Evolutionary conservation across 169 alveolate genomes (phyloP), one percentile per base, ranked within the genome.

Genomic region (Plasmodium ovale): DNA sequence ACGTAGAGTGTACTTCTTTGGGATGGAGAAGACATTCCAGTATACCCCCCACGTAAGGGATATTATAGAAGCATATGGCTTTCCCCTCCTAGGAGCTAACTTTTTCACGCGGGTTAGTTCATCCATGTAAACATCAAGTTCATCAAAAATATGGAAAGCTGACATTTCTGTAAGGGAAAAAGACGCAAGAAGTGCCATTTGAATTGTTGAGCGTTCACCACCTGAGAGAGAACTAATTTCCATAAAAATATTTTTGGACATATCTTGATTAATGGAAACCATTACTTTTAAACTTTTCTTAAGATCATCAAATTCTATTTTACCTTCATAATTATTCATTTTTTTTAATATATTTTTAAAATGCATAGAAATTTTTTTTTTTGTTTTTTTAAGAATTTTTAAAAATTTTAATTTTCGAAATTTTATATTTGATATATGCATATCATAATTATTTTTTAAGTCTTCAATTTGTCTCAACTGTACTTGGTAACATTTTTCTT

Each of bases 111-210:
- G 84, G 23, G 93, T 84, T 35, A 77, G 87, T 53, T 92, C 94
- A 67, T 92, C 94, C 94, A 92, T 92, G 64, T 92, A 92, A 12
- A 92, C 94, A 56, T 92, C 94, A 14, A 92, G 92, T 25, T 92
- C 94, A 27, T 92, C 94, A 69, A 92, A 92, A 12, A 92, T 84
- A 56, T 92, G 94, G 58, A 92, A 92, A 5, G 94, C 87, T 5
- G 94, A 87, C 6, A 69, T 19, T 64, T 87, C 92, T 12, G 88
- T 92, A 59, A 88, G 91, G 29, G 94, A 92, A 14, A 92, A 65
- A 3, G 94, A 88, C n/a, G 92, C 88, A 14, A 92, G 60, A 29
- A 92, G 72, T 2, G 94, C 92, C 70, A 92, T 92, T 9, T 92
- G 93, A 29, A 92, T 92, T 33, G 93, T 92, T 29, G 93, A 88